Conservation (phyloP, 73 alveolate genomes). For the Tetrahymena malaccensis region DNA sequence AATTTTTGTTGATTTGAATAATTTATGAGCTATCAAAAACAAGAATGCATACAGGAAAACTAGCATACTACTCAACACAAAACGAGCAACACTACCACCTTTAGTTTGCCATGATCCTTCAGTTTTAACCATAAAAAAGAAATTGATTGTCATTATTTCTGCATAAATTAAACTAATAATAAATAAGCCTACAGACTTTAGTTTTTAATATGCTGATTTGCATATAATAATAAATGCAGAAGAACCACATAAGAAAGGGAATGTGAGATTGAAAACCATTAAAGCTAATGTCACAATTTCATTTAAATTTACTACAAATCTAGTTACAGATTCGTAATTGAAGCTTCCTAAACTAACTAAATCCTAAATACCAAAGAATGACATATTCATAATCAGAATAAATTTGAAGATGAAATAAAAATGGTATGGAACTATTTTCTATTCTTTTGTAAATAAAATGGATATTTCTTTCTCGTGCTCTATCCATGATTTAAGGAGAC, state of each 20-base stretch:
- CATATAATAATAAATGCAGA: background rate
- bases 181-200: background rate
- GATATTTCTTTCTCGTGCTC: background rate
- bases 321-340: background rate
- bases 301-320: background rate
- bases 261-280: background rate
- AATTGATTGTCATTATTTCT: background rate
- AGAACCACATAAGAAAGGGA: background rate
- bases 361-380: background rate
- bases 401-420: background rate
- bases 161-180: background rate
- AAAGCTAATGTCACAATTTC: background rate
- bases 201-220: background rate
- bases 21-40: background rate
- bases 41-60: background rate
- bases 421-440: background rate
- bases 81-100: background rate
- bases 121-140: background rate
- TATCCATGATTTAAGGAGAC: background rate
- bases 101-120: background rate
- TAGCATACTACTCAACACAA: background rate
- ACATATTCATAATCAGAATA: background rate
- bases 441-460: background rate
- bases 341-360: background rate
- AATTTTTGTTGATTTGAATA: background rate